phyloP scores from a whole-genome alignment of 768 basidiomycete species.

The Sutorius australiensis region DNA sequence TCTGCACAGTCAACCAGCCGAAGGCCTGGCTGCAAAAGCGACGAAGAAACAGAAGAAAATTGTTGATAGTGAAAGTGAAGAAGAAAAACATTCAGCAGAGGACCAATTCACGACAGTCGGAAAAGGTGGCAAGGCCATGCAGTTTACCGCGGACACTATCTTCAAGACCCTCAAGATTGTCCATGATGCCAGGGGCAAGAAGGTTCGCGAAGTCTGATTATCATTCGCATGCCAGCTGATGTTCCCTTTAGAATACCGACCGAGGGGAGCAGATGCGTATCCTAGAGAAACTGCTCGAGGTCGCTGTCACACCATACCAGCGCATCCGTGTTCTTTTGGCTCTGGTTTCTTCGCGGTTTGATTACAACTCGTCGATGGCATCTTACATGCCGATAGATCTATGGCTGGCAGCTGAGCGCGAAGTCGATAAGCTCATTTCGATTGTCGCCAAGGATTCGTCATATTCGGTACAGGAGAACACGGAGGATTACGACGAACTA shows the following conservation, averaged over 20 bases:
- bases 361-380: conserved; percentile 87
- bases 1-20: conserved; percentile 46
- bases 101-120: conserved; percentile 90
- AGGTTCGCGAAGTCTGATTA: conserved; percentile 50
- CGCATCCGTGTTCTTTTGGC: conserved; percentile 92
- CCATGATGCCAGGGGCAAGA: conserved; percentile 93
- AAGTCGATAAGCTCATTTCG: conserved; percentile 84
- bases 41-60: conserved; percentile 37
- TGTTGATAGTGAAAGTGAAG: conserved; percentile 39
- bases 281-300: conserved; percentile 80
- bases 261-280: conserved; percentile 91
- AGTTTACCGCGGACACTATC: conserved; percentile 78
- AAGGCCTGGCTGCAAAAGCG: conserved; percentile 35
- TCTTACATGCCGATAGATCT: conserved; percentile 90
- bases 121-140: conserved; percentile 79
- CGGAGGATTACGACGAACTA: conserved; percentile 89
- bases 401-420: conserved; percentile 83
- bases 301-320: conserved; percentile 86
- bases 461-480: conserved; percentile 84
- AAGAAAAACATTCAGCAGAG: conserved; percentile 35
- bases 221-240: conserved; percentile 8
- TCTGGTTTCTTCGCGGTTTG: conserved; percentile 91
- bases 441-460: conserved; percentile 66
- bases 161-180: conserved; percentile 91
- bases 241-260: conserved; percentile 77